Evolutionary conservation across 1,284 basidiomycete genomes (phyloP).

Genomic region (Butyriboletus pseudospeciosus): DNA sequence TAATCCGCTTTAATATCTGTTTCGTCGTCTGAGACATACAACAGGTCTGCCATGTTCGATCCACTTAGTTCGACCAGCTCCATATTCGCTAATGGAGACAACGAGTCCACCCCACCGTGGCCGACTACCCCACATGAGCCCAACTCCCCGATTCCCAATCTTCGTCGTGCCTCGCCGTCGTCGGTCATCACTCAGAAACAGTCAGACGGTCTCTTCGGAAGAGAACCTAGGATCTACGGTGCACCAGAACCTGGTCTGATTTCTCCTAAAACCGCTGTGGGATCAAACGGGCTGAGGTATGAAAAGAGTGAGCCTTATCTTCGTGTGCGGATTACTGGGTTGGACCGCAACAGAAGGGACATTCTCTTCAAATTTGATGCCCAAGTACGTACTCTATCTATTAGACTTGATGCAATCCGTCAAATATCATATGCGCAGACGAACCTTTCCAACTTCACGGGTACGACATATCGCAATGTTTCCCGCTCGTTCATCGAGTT

Average conservation of each 20-base stretch:
- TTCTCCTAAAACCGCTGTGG: slow-evolving; percentile 61
- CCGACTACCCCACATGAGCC: slow-evolving; percentile 56
- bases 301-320: slow-evolving; percentile 79
- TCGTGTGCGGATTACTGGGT: slow-evolving; percentile 78
- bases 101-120: slow-evolving; percentile 48
- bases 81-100: slow-evolving; percentile 39
- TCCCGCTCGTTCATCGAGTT: slow-evolving; percentile 89
- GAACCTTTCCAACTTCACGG: slow-evolving; percentile 86
- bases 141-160: slow-evolving; percentile 48
- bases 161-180: slow-evolving; percentile 40
- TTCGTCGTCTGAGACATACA: neutral
- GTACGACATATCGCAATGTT: slow-evolving; percentile 83
- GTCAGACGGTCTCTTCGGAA: slow-evolving; percentile 59
- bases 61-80: slow-evolving; percentile 49
- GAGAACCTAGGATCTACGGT: slow-evolving; percentile 77
- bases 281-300: slow-evolving; percentile 62
- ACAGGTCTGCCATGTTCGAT: slow-evolving; percentile 43
- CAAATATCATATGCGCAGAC: slow-evolving; percentile 53
- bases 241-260: slow-evolving; percentile 76
- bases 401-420: neutral
- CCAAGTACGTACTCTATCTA: slow-evolving; percentile 54
- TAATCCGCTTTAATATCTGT: slow-evolving; percentile 8
- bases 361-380: slow-evolving; percentile 89
- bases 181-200: slow-evolving; percentile 44
- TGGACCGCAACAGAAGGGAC: slow-evolving; percentile 91